Percentiles rank a stretch among this genome's conserved stretches.
Evolutionary conservation across 2,329 filamentous ascomycete species (phyloP).

Genomic region (Talaromyces sp.): DNA sequence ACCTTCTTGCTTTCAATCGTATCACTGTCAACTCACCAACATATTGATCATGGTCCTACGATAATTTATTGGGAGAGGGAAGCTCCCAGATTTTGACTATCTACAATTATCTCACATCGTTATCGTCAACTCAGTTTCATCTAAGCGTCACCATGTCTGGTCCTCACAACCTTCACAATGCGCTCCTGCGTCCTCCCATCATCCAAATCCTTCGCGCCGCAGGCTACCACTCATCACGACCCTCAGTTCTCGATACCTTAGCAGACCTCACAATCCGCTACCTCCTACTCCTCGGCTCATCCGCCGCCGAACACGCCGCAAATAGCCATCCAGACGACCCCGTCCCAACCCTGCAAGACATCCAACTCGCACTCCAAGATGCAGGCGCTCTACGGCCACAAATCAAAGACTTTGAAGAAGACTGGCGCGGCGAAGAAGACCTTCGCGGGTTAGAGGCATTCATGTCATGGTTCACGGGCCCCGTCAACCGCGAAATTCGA

Average conservation of each 20-base stretch:
- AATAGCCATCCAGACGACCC: conserved; percentile 65
- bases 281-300: conserved; percentile 69
- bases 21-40: background rate
- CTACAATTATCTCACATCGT: background rate
- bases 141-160: conserved; percentile 42
- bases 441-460: conserved; percentile 74
- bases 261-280: conserved; percentile 84
- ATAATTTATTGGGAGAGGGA: conserved; percentile 16
- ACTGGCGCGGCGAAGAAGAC: conserved; percentile 72
- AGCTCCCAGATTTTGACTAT: background rate
- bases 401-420: conserved; percentile 65
- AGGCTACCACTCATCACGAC: conserved; percentile 80
- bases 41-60: conserved; percentile 15
- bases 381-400: conserved; percentile 72
- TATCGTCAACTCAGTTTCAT: background rate
- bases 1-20: background rate
- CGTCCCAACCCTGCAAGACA: conserved; percentile 68
- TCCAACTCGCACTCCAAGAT: conserved; percentile 82
- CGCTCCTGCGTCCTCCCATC: conserved; percentile 79
- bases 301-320: conserved; percentile 68
- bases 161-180: conserved; percentile 60
- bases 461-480: conserved; percentile 72
- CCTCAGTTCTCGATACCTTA: conserved; percentile 81
- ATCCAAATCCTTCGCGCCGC: conserved; percentile 89
- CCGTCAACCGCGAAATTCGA: conserved; percentile 74